These are phyloP conservation scores for Sporothrix luriei DNA, from an alignment of 2,329 filamentous ascomycete genomes.

Conservation along the genomic window DNA sequence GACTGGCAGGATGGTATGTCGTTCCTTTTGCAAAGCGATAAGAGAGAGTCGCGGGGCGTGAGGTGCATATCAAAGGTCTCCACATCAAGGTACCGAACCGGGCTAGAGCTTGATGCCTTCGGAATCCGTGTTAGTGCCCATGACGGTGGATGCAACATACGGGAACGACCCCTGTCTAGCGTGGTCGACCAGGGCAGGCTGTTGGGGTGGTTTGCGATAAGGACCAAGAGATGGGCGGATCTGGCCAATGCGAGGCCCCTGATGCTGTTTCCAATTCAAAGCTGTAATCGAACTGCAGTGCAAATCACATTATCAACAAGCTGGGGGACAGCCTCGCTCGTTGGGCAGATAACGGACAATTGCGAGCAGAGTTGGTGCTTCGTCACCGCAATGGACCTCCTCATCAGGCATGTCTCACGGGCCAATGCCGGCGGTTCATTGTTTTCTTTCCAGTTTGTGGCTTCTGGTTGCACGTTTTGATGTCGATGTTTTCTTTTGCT, in stretches of 20 bases:
- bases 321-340: constrained; percentile 30
- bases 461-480: not conserved
- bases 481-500: not conserved
- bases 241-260: constrained; percentile 28
- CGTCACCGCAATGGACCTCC: constrained; percentile 6
- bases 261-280: constrained; percentile 33
- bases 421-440: constrained; percentile 1
- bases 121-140: constrained; percentile 17
- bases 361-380: not conserved
- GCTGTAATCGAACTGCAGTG: constrained; percentile 31
- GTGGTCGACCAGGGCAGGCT: constrained; percentile 1
- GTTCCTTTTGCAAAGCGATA: not conserved
- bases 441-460: not conserved
- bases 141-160: constrained; percentile 12
- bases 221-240: not conserved
- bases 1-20: not conserved
- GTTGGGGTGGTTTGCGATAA: constrained; percentile 25
- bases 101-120: constrained; percentile 21
- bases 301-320: constrained; percentile 13
- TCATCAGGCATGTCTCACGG: constrained; percentile 23
- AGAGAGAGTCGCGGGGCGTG: constrained; percentile 10
- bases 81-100: constrained; percentile 9
- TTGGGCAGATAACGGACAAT: constrained; percentile 31
- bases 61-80: constrained; percentile 5
- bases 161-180: constrained; percentile 28